phyloP scores from a whole-genome alignment of 108 stramenopile species.

The Cyclotella kingstonii region DNA sequence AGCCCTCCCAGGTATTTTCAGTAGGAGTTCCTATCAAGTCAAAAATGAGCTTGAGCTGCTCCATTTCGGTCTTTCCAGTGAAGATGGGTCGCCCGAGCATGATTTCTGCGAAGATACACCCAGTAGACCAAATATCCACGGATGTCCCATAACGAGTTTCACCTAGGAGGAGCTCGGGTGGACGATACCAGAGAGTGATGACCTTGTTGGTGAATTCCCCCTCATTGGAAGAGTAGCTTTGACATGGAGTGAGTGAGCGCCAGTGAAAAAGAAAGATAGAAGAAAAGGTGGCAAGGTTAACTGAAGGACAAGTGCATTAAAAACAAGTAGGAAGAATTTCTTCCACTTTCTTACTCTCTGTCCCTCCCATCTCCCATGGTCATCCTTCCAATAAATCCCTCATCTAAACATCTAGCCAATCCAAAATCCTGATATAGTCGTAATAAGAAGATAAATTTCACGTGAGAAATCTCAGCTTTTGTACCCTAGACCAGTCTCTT shows the following conservation, averaged over 20 bases:
- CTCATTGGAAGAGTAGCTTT: conserved; percentile 13
- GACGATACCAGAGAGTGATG: conserved; percentile 92
- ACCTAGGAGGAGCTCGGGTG: conserved; percentile 89
- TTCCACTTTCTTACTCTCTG: not conserved
- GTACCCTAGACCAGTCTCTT: conserved; percentile 56
- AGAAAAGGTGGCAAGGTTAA: not conserved
- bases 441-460: not conserved
- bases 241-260: not conserved
- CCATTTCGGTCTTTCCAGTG: conserved; percentile 91
- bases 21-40: conserved; percentile 81
- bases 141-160: conserved; percentile 70
- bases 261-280: not conserved
- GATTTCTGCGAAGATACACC: conserved; percentile 95
- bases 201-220: conserved; percentile 55
- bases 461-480: conserved; percentile 12
- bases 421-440: conserved; percentile 69
- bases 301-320: not conserved
- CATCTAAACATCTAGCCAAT: conserved; percentile 69
- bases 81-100: conserved; percentile 90
- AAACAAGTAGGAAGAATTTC: not conserved
- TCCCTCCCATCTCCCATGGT: not conserved
- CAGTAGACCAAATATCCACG: conserved; percentile 97
- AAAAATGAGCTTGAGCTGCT: conserved; percentile 83
- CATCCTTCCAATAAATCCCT: conserved; percentile 2
- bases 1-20: conserved; percentile 63